phyloP scores from a whole-genome alignment of 805 yeast genomes.

The Pachysolen tannophilus region DNA sequence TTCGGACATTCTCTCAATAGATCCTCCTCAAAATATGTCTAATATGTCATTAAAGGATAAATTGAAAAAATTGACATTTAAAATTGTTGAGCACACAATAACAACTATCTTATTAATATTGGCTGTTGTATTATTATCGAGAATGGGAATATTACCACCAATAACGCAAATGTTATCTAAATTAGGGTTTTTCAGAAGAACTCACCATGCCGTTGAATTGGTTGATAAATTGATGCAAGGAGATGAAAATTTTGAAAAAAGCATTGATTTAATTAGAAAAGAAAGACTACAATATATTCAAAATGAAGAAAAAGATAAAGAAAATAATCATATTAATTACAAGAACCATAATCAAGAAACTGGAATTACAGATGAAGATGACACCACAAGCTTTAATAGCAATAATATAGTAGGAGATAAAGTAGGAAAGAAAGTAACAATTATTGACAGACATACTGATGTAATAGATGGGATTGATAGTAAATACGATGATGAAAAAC shows the following conservation, averaged over 20 bases:
- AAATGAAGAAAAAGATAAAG: neutral
- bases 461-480: slow-evolving; percentile 7
- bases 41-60: slow-evolving; percentile 2
- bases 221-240: slow-evolving; percentile 22
- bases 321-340: neutral
- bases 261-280: slow-evolving; percentile 17
- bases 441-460: slow-evolving; percentile 19
- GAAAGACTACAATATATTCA: slow-evolving; percentile 14
- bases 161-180: slow-evolving; percentile 20
- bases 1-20: slow-evolving; percentile 9
- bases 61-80: slow-evolving; percentile 13
- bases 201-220: slow-evolving; percentile 25
- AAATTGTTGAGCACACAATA: slow-evolving; percentile 42
- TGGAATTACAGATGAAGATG: slow-evolving; percentile 1
- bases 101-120: slow-evolving; percentile 31
- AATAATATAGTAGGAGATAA: slow-evolving; percentile 10
- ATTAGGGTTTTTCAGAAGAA: slow-evolving; percentile 24
- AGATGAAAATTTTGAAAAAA: slow-evolving; percentile 19
- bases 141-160: slow-evolving; percentile 27
- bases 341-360: neutral
- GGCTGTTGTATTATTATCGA: slow-evolving; percentile 28
- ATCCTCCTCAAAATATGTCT: slow-evolving; percentile 9
- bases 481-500: neutral
- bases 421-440: slow-evolving; percentile 17
- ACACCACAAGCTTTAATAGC: no score